These are phyloP conservation scores for Acmispon strigosus DNA, from an alignment of 306 rosid genomes.

Conservation along the genomic window DNA sequence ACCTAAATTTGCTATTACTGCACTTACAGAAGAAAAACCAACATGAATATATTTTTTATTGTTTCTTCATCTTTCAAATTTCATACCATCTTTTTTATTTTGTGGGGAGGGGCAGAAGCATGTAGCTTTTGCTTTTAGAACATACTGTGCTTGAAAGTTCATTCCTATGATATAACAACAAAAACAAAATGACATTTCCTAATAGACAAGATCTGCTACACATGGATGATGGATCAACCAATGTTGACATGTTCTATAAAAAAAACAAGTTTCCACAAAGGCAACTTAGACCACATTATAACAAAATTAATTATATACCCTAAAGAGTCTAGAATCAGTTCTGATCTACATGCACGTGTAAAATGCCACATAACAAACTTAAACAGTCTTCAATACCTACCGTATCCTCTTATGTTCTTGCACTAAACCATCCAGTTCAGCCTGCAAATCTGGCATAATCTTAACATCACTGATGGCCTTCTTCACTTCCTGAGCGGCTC, in stretches of 20 bases:
- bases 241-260: neutral
- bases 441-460: slow-evolving; percentile 48
- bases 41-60: neutral
- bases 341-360: slow-evolving; percentile 6
- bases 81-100: neutral
- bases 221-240: neutral
- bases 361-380: slow-evolving; percentile 6
- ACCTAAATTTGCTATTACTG: neutral
- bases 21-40: neutral
- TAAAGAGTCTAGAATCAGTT: slow-evolving; percentile 2
- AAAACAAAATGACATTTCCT: neutral
- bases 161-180: neutral
- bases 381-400: slow-evolving; percentile 38
- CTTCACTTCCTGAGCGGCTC: slow-evolving; percentile 49
- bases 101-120: neutral
- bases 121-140: neutral
- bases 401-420: slow-evolving; percentile 57
- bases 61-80: neutral
- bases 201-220: neutral
- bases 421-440: slow-evolving; percentile 58
- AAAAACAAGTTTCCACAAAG: neutral
- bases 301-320: neutral
- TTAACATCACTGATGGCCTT: slow-evolving; percentile 43
- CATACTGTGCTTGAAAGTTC: neutral
- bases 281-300: neutral